phyloP scores from a whole-genome alignment of 2,329 filamentous ascomycete genomes.

The Neoarthrinium moseri region DNA sequence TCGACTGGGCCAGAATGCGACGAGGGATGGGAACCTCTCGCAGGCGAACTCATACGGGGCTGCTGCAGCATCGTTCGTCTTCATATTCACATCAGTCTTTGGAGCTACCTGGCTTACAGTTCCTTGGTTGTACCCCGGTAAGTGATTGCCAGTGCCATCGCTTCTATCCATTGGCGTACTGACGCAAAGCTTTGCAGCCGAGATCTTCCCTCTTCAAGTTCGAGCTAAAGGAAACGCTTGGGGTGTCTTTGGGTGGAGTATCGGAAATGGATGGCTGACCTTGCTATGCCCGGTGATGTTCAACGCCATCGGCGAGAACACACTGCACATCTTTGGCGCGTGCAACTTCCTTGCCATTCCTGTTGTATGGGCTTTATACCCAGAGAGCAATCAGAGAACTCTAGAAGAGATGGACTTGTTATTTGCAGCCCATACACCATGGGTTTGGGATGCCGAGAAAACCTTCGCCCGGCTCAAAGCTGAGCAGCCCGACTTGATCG shows the following conservation, averaged over 20 bases:
- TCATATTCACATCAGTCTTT: constrained; percentile 65
- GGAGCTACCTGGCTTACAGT: constrained; percentile 63
- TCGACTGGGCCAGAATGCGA: constrained; percentile 48
- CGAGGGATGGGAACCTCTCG: constrained; percentile 38
- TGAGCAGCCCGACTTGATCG: constrained; percentile 52
- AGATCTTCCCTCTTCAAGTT: constrained; percentile 71
- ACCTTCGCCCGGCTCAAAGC: constrained; percentile 62
- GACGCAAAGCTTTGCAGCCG: constrained; percentile 47
- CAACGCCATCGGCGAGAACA: constrained; percentile 63
- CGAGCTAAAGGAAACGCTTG: constrained; percentile 74
- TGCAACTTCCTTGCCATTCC: constrained; percentile 65
- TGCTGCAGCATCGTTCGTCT: constrained; percentile 69
- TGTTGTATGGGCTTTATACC: constrained; percentile 72
- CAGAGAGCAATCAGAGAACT: constrained; percentile 71
- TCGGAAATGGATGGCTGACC: constrained; percentile 66
- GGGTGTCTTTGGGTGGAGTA: constrained; percentile 74
- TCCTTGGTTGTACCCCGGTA: constrained; percentile 45
- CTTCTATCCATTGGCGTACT: not conserved
- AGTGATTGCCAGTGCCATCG: constrained; percentile 39
- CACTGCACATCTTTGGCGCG: constrained; percentile 70
- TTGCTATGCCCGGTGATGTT: constrained; percentile 25
- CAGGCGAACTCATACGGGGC: constrained; percentile 55
- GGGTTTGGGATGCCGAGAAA: constrained; percentile 69
- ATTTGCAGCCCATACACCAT: constrained; percentile 65
- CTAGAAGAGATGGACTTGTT: constrained; percentile 75